phyloP scores from a whole-genome alignment of 1,284 basidiomycete genomes.

The Takashimella koratensis region DNA sequence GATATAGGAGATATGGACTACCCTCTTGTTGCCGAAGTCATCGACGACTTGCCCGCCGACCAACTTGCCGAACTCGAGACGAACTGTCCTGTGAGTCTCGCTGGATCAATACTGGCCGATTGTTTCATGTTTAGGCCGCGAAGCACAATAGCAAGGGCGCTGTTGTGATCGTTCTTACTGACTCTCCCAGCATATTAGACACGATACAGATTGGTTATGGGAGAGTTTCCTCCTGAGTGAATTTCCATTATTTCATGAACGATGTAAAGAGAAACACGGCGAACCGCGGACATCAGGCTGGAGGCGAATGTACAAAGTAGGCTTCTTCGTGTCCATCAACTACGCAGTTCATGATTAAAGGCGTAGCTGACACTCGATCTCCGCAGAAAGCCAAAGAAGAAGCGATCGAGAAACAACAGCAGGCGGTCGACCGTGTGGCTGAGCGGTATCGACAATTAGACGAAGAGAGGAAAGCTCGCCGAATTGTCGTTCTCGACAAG shows the following conservation, averaged over 20 bases:
- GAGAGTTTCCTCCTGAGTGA: slow-evolving; percentile 36
- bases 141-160: background rate
- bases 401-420: slow-evolving; percentile 24
- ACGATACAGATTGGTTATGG: slow-evolving; percentile 46
- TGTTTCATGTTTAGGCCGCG: no score
- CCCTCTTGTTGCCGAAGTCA: slow-evolving; percentile 23
- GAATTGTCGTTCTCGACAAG: slow-evolving; percentile 36
- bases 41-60: slow-evolving; percentile 31
- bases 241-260: slow-evolving; percentile 32
- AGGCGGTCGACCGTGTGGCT: slow-evolving; percentile 28
- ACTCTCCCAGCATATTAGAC: slow-evolving; percentile 30
- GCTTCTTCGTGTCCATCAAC: background rate
- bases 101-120: no score
- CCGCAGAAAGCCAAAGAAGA: slow-evolving; percentile 40
- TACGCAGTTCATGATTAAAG: no score
- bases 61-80: slow-evolving; percentile 38
- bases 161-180: background rate
- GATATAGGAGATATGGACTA: slow-evolving; percentile 42
- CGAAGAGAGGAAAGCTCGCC: slow-evolving; percentile 29
- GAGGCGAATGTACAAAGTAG: slow-evolving; percentile 41
- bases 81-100: slow-evolving; percentile 23
- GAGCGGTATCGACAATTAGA: slow-evolving; percentile 39
- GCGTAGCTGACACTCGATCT: background rate
- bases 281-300: slow-evolving; percentile 33
- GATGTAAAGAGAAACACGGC: slow-evolving; percentile 25